phyloP scores from a whole-genome alignment of 495 filamentous ascomycete genomes.

The Aspergillus baeticus region DNA sequence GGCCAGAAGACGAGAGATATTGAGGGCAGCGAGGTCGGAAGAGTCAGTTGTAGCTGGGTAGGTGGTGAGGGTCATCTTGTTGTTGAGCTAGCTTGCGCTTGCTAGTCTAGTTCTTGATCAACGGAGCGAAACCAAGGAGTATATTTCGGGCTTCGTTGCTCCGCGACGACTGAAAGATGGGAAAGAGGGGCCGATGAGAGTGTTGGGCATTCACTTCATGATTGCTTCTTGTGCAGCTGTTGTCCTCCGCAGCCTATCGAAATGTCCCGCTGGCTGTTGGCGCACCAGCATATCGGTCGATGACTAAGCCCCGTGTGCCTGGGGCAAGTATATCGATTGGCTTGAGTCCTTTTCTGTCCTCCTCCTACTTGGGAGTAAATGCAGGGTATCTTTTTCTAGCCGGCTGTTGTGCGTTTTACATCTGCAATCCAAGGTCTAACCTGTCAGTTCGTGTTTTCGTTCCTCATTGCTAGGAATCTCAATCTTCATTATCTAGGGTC shows the following conservation, averaged over 20 bases:
- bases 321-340: slow-evolving; percentile 2
- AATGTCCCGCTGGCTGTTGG: background rate
- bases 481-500: slow-evolving; percentile 12
- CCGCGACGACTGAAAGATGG: background rate
- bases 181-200: slow-evolving; percentile 1
- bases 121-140: background rate
- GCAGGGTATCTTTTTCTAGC: background rate
- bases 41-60: slow-evolving; percentile 27
- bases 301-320: slow-evolving; percentile 16
- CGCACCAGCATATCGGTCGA: background rate
- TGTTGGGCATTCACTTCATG: slow-evolving; percentile 14
- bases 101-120: background rate
- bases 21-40: slow-evolving; percentile 48
- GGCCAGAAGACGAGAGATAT: slow-evolving; percentile 69
- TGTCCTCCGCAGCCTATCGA: slow-evolving; percentile 6
- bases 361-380: no score
- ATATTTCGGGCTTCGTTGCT: background rate
- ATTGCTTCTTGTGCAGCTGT: slow-evolving; percentile 7
- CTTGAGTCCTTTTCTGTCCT: no score
- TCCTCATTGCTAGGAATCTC: background rate
- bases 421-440: background rate
- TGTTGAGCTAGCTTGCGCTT: background rate
- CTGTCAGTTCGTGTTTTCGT: background rate
- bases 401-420: background rate
- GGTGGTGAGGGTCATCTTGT: slow-evolving; percentile 33